Evolutionary conservation across 2,329 filamentous ascomycete genomes (phyloP).

Genomic region (Diplodia scrobiculata): DNA sequence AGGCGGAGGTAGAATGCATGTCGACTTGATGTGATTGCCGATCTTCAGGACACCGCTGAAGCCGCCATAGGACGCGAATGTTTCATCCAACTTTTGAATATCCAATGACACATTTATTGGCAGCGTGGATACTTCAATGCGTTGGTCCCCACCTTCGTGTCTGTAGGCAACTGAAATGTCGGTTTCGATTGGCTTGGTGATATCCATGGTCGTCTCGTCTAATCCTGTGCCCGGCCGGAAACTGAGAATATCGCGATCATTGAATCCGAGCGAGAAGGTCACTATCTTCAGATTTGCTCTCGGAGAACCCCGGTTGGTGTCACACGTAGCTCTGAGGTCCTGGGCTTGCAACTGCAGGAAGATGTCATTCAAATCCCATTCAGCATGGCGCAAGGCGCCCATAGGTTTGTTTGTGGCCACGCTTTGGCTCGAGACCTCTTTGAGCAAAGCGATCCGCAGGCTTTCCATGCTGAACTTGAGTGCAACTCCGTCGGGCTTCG

Average conservation of each 20-base stretch:
- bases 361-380: constrained; percentile 11
- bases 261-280: constrained; percentile 53
- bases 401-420: background rate
- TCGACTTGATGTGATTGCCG: constrained; percentile 78
- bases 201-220: constrained; percentile 45
- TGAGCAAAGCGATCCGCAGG: constrained; percentile 35
- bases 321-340: background rate
- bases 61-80: constrained; percentile 84
- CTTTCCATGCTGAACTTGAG: constrained; percentile 37
- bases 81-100: constrained; percentile 78
- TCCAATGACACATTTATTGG: constrained; percentile 77
- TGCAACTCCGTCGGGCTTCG: constrained; percentile 20
- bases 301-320: background rate
- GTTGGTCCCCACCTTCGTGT: constrained; percentile 33
- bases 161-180: constrained; percentile 41
- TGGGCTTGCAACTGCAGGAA: background rate
- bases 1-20: constrained; percentile 55
- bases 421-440: constrained; percentile 10
- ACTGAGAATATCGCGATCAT: constrained; percentile 54
- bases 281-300: background rate
- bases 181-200: constrained; percentile 38
- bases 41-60: constrained; percentile 88
- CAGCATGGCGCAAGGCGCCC: constrained; percentile 12
- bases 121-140: constrained; percentile 56
- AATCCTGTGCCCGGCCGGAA: constrained; percentile 55